These are phyloP conservation scores for bread wheat (Triticum aestivum) DNA, from an alignment of 176 grass and related monocot genomes.

Conservation along the genomic window IWGSC_CS_RefSeq_v2.1 NC_057811.1:337182179-337182678, in stretches of 20 bases:
- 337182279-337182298: constrained; percentile 17
- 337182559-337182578: constrained; percentile 1
- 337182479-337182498: neutral
- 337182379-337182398: neutral
- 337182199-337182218: neutral
- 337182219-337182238: constrained; percentile 16
- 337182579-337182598: neutral
- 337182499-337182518: neutral
- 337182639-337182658: neutral
- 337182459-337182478: neutral
- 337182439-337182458: neutral
- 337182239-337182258: constrained; percentile 23
- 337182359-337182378: neutral
- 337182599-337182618: neutral
- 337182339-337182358: neutral
- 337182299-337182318: constrained; percentile 5
- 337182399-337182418: neutral
- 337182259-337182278: constrained; percentile 29
- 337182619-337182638: neutral
- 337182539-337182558: neutral
- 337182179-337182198: neutral
- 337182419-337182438: neutral
- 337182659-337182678: neutral
- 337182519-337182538: neutral
- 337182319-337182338: neutral